Evolutionary conservation across 495 filamentous ascomycete species (phyloP).

Genomic region (Lophium mytilinum): DNA sequence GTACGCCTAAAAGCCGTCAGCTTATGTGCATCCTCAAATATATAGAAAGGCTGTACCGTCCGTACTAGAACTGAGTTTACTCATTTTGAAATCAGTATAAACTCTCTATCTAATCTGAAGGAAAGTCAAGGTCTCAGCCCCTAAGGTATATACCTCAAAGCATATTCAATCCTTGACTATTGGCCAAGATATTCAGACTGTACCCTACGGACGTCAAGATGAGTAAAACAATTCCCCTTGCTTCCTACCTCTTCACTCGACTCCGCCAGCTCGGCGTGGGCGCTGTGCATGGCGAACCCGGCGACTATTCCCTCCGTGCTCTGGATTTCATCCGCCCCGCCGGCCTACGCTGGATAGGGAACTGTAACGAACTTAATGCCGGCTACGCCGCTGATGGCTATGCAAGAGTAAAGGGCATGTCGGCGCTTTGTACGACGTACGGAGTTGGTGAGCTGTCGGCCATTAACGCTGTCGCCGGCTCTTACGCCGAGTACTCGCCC

Average conservation of each 20-base stretch:
- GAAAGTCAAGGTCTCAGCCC: too few relatives aligned
- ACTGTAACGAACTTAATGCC: constrained; percentile 76
- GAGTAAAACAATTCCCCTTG: constrained; percentile 23
- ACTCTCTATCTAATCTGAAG: too few relatives aligned
- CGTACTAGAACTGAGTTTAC: too few relatives aligned
- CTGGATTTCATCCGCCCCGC: constrained; percentile 58
- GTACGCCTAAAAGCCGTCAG: too few relatives aligned
- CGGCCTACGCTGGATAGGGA: constrained; percentile 68
- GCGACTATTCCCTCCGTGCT: constrained; percentile 65
- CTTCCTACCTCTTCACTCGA: constrained; percentile 60
- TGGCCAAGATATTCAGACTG: neutral
- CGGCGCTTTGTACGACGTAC: constrained; percentile 69
- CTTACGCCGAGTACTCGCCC: constrained; percentile 27
- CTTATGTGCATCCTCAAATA: too few relatives aligned
- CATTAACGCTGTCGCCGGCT: constrained; percentile 44
- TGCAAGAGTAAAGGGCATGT: constrained; percentile 62
- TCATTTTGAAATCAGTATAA: too few relatives aligned
- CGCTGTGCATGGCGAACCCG: constrained; percentile 40
- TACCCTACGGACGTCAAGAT: neutral
- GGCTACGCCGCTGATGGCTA: constrained; percentile 78
- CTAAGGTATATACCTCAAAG: neutral
- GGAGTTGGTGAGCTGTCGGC: constrained; percentile 75
- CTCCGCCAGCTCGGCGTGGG: constrained; percentile 61
- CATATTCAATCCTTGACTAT: neutral
- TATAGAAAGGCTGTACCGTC: too few relatives aligned